phyloP scores from a whole-genome alignment of 2,329 filamentous ascomycete genomes.

The Elsinoe batatas region DNA sequence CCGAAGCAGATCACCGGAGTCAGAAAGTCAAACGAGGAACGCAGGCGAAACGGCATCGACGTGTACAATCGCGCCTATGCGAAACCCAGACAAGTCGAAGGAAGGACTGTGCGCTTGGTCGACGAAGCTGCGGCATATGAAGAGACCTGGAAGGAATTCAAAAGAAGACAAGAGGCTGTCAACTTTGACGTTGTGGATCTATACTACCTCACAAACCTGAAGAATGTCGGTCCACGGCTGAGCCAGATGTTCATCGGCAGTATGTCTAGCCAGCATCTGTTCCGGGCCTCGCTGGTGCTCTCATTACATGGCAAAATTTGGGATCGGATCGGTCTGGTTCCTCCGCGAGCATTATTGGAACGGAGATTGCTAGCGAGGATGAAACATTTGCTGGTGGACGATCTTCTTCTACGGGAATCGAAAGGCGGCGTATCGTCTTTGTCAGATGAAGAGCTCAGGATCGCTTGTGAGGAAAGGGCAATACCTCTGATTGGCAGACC shows the following conservation, averaged over 20 bases:
- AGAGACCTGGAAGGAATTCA: not conserved
- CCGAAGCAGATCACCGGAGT: constrained; percentile 61
- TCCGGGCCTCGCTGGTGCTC: constrained; percentile 27
- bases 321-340: constrained; percentile 37
- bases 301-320: constrained; percentile 33
- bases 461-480: constrained; percentile 30
- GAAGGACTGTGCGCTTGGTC: not conserved
- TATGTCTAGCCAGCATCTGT: not conserved
- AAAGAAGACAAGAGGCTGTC: not conserved
- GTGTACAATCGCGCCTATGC: not conserved
- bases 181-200: not conserved
- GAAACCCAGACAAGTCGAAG: not conserved
- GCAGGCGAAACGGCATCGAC: not conserved
- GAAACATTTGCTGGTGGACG: constrained; percentile 59
- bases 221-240: not conserved
- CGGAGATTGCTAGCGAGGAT: constrained; percentile 46
- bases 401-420: constrained; percentile 48
- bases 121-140: not conserved
- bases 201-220: not conserved
- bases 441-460: constrained; percentile 28
- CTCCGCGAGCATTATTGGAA: constrained; percentile 44
- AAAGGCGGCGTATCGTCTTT: constrained; percentile 55
- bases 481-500: constrained; percentile 24
- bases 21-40: constrained; percentile 32
- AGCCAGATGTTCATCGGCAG: not conserved